Conservation (phyloP, 2,329 filamentous ascomycete species). For the Nemania sp. region DNA sequence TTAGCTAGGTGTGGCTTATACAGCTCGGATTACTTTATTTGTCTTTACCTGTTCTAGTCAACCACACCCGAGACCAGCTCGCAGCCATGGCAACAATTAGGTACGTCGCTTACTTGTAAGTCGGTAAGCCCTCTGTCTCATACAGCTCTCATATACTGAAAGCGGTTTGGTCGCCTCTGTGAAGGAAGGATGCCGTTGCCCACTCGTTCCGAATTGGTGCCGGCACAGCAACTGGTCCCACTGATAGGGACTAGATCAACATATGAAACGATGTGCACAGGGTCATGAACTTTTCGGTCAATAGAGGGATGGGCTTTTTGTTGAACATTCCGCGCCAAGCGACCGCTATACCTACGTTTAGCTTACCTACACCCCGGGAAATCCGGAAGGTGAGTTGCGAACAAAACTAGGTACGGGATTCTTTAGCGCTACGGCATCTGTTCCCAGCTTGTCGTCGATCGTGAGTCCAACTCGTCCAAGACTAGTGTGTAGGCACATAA, state of each 20-base stretch:
- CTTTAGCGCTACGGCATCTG: constrained; percentile 20
- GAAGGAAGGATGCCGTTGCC: constrained; percentile 7
- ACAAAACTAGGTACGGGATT: constrained; percentile 18
- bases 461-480: neutral
- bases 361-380: constrained; percentile 33
- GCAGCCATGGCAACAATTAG: neutral
- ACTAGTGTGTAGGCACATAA: too few species aligned
- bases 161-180: constrained; percentile 19
- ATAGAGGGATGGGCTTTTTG: constrained; percentile 9
- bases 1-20: constrained; percentile 1
- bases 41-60: neutral
- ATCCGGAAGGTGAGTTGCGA: constrained; percentile 30
- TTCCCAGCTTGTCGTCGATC: constrained; percentile 23
- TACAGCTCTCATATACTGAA: neutral
- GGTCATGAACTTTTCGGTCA: constrained; percentile 27
- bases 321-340: constrained; percentile 27
- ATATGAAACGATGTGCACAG: constrained; percentile 32
- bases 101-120: too few species aligned
- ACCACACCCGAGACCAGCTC: neutral
- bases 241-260: constrained; percentile 32
- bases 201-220: constrained; percentile 13
- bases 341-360: constrained; percentile 10
- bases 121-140: too few species aligned
- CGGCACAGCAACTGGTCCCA: constrained; percentile 32
- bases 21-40: constrained; percentile 14